phyloP scores from a whole-genome alignment of 192 early-diverging fungal genomes.

The Haplosporangium gracile region DNA sequence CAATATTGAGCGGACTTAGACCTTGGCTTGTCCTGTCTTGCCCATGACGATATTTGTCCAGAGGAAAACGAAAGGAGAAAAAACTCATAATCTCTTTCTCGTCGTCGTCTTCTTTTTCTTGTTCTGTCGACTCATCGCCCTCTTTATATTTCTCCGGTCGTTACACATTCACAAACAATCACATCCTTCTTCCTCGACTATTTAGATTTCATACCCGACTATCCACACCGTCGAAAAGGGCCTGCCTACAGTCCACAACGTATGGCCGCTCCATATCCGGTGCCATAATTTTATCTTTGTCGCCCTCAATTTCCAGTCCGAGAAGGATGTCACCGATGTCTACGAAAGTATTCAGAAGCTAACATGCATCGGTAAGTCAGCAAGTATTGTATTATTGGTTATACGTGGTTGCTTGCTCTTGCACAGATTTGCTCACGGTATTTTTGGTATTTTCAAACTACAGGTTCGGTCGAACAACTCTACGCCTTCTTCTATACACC shows the following conservation, averaged over 20 bases:
- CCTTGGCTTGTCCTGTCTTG: neutral
- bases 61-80: neutral
- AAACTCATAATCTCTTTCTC: neutral
- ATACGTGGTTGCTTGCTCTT: too few relatives aligned
- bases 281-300: slow-evolving; percentile 89
- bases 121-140: neutral
- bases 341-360: slow-evolving; percentile 84
- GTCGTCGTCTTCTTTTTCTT: neutral
- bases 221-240: slow-evolving; percentile 85
- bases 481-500: slow-evolving; percentile 84
- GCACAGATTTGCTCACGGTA: neutral
- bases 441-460: neutral
- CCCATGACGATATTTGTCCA: neutral
- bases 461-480: slow-evolving; percentile 78
- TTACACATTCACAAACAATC: neutral
- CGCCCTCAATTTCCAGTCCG: slow-evolving; percentile 74
- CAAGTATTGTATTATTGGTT: too few relatives aligned
- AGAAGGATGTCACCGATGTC: slow-evolving; percentile 79
- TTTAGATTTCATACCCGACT: slow-evolving; percentile 86
- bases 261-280: slow-evolving; percentile 70
- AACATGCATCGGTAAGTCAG: slow-evolving; percentile 79
- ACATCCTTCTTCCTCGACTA: neutral
- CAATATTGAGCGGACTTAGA: neutral
- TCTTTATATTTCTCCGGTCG: neutral
- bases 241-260: slow-evolving; percentile 59